Evolutionary conservation across 2,329 filamentous ascomycete species (phyloP).

Genomic region (Metarhizium album): DNA sequence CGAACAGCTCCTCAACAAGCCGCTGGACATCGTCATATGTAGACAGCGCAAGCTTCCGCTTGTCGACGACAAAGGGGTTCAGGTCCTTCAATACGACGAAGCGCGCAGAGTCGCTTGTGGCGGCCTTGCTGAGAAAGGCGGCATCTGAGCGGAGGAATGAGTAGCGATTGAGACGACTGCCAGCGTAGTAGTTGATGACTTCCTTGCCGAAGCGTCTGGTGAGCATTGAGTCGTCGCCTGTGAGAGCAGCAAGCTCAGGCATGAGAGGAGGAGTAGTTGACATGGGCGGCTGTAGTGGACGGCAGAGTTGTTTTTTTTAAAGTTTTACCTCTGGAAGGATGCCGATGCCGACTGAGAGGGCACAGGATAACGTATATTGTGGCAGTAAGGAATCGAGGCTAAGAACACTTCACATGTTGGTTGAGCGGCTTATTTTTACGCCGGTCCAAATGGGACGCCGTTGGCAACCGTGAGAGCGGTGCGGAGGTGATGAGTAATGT

Average conservation of each 20-base stretch:
- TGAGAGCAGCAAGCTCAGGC: slow-evolving; percentile 34
- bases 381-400: too few species aligned
- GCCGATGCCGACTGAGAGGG: background rate
- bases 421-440: background rate
- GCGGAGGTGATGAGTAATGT: background rate
- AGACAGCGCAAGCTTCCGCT: slow-evolving; percentile 55
- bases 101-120: slow-evolving; percentile 51
- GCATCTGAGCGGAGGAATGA: slow-evolving; percentile 66
- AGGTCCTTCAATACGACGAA: slow-evolving; percentile 76
- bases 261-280: slow-evolving; percentile 19
- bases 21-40: slow-evolving; percentile 56
- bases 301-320: background rate
- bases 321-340: background rate
- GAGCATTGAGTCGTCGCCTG: slow-evolving; percentile 53
- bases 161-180: slow-evolving; percentile 66
- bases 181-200: slow-evolving; percentile 75
- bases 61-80: slow-evolving; percentile 52
- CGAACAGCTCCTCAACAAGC: slow-evolving; percentile 67
- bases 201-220: slow-evolving; percentile 69
- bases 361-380: too few species aligned
- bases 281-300: slow-evolving; percentile 15
- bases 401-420: too few species aligned
- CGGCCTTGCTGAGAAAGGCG: slow-evolving; percentile 57
- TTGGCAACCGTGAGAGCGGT: background rate
- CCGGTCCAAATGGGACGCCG: background rate